These are phyloP conservation scores for Monosporozyma solicola DNA, from an alignment of 805 yeast species.

Conservation along the genomic window DNA sequence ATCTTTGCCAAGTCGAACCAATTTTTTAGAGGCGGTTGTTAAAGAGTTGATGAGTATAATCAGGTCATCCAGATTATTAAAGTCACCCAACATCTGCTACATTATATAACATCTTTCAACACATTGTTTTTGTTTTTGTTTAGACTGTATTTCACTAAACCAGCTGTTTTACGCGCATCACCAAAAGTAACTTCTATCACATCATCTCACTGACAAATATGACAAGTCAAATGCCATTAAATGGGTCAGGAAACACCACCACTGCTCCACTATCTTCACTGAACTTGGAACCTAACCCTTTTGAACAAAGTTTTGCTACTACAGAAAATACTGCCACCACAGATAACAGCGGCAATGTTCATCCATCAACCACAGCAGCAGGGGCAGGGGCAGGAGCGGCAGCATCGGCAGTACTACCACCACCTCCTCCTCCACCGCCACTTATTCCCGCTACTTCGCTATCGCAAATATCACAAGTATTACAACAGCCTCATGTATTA, in stretches of 20 bases:
- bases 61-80: too few species aligned
- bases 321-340: background rate
- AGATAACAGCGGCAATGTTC: background rate
- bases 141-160: background rate
- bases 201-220: background rate
- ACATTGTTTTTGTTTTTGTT: too few species aligned
- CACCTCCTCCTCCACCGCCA: background rate
- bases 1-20: background rate
- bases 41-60: background rate
- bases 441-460: background rate
- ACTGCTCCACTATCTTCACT: slow-evolving; percentile 33
- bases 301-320: slow-evolving; percentile 83
- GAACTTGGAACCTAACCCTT: slow-evolving; percentile 89
- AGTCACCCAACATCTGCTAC: too few species aligned
- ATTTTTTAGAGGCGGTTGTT: background rate
- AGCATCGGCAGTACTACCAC: too few species aligned
- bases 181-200: background rate
- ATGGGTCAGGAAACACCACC: background rate
- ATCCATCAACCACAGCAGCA: background rate
- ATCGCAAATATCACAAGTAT: background rate
- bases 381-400: too few species aligned
- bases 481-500: background rate
- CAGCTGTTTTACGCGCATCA: background rate
- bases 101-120: too few species aligned
- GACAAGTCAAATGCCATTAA: background rate